Conservation (phyloP, 441 rosid species). For the Gossypium lobatum region DNA sequence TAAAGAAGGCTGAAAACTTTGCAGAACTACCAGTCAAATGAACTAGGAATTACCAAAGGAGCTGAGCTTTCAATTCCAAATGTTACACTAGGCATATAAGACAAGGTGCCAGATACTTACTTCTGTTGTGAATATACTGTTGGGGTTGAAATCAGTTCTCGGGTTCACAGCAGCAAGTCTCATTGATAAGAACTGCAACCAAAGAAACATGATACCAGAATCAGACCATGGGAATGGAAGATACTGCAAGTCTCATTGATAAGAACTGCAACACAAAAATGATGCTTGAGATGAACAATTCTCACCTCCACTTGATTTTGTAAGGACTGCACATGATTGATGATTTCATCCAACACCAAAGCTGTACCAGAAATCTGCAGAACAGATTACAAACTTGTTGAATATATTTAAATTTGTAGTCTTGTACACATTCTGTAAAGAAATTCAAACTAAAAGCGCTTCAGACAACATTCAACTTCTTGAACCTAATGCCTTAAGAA, state of each 20-base stretch:
- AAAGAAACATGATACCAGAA: slow-evolving; percentile 14
- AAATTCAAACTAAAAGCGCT: not conserved
- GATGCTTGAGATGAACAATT: not conserved
- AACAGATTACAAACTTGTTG: not conserved
- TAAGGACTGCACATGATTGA: slow-evolving; percentile 24
- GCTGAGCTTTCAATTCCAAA: not conserved
- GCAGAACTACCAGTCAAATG: slow-evolving; percentile 5
- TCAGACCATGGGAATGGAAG: slow-evolving; percentile 14
- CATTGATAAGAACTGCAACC: slow-evolving; percentile 83
- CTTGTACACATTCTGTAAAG: not conserved
- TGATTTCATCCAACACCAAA: slow-evolving; percentile 16
- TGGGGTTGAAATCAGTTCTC: slow-evolving; percentile 73
- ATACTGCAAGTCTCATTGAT: not conserved
- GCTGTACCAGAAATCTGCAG: slow-evolving; percentile 20
- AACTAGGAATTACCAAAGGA: not conserved
- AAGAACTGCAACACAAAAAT: not conserved
- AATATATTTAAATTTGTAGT: not conserved
- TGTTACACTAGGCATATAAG: slow-evolving; percentile 5
- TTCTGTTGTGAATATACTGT: slow-evolving; percentile 60
- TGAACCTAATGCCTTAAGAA: not conserved
- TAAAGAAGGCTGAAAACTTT: slow-evolving; percentile 9
- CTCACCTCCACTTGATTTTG: slow-evolving; percentile 23
- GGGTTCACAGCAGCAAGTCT: slow-evolving; percentile 89
- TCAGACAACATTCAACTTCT: not conserved
- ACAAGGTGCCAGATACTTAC: slow-evolving; percentile 40